Evolutionary conservation across 495 filamentous ascomycete genomes (phyloP).

Genomic region (Neurospora hispaniola): DNA sequence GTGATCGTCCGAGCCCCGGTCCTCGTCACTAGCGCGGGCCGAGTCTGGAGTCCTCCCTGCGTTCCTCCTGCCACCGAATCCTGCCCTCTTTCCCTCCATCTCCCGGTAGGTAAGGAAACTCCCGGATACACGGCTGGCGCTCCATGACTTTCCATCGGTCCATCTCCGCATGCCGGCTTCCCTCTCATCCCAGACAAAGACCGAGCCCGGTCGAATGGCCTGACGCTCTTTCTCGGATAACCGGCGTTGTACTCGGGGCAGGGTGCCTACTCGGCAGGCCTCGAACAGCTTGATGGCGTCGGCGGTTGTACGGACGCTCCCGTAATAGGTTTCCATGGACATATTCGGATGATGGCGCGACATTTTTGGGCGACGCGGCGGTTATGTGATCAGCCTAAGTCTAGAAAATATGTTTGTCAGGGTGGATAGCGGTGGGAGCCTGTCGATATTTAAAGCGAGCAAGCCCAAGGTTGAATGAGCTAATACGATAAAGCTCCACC

Average conservation of each 20-base stretch:
- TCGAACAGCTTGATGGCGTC: slow-evolving; percentile 98
- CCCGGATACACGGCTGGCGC: slow-evolving; percentile 90
- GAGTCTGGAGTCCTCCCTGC: slow-evolving; percentile 75
- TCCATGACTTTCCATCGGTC: slow-evolving; percentile 99
- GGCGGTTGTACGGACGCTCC: slow-evolving; percentile 78
- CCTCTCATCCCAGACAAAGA: slow-evolving; percentile 98
- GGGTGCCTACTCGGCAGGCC: slow-evolving; percentile 79
- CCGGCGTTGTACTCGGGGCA: slow-evolving; percentile 85
- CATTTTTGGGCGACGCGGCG: neutral
- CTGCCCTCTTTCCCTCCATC: slow-evolving; percentile 89
- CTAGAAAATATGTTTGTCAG: neutral
- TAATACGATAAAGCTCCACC: neutral
- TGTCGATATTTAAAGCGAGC: neutral
- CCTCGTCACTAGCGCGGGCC: slow-evolving; percentile 67
- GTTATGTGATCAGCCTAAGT: neutral
- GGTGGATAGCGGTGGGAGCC: neutral
- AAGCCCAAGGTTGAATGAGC: neutral
- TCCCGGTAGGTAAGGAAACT: slow-evolving; percentile 97
- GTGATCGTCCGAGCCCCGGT: slow-evolving; percentile 55
- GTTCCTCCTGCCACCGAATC: slow-evolving; percentile 42
- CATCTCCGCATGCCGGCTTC: slow-evolving; percentile 97
- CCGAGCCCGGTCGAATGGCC: slow-evolving; percentile 86
- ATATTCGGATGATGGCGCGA: slow-evolving; percentile 1
- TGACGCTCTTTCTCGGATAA: slow-evolving; percentile 96
- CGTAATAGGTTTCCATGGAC: slow-evolving; percentile 92